Base-by-base conservation (phyloP, 768 basidiomycete species). In the Cyclocybe cylindracea region DNA sequence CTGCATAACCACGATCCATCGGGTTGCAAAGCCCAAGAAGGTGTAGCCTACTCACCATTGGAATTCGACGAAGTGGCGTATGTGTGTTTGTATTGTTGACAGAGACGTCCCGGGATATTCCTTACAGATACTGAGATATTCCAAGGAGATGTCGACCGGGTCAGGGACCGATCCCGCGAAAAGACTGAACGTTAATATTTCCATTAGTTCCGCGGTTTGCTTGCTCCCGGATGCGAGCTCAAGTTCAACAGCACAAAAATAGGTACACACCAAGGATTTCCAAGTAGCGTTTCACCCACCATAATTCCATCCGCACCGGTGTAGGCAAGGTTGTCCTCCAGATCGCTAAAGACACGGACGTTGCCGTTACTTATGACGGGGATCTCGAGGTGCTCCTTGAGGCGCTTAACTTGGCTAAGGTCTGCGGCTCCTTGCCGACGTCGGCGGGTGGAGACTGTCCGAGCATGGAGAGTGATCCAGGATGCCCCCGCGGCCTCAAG, bases 331-430 rank as follows among this genome's bases (percentile, higher is more conserved):
- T 91, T 90, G 19, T 63, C 62, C 53, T 67, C 64, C 10, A 91
- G 64, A 63, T 92, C 85, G 29, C 69, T 67, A 69, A 78, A 84
- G 13, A 65, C 68, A 32, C 82, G 78, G 13, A 91, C 89, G 61
- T 91, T 91, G 9, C 90, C 90, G 60, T 92, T 92, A 67, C 86
- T 89, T 43, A 91, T 69, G 45, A 90, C 79, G 7, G 85, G 86
- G 4, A 89, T 66, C 2, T 60, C 51, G 4, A 87, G 60, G 19
- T 65, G 61, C 0, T 78, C 70, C 59, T 83, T 85, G 31, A 91
- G 74, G 38, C 64, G 66, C 48, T 75, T 81, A 39, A 90, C 81
- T 54, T 83, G 74, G 44, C 69, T 67, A 10, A 90, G 77, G 61
- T 88, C 78, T n/a, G 87, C 88, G 16, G 85, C 72, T 9, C 89